Evolutionary conservation across 2,329 filamentous ascomycete genomes (phyloP), one percentile per base, ranked within the genome.

Genomic region (Beauveria caledonica): DNA sequence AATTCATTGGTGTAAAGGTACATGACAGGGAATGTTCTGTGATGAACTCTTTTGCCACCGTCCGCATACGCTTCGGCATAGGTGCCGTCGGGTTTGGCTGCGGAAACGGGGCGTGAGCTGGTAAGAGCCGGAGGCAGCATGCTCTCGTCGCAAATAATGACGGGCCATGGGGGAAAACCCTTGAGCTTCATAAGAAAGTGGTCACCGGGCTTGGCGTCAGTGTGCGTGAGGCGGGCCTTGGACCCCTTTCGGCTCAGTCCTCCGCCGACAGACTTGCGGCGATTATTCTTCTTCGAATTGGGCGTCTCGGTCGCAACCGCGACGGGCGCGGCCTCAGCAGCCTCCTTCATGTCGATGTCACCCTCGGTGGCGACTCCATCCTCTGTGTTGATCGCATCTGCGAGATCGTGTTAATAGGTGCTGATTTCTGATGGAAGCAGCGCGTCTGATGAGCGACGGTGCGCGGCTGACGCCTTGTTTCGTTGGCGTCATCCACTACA

Each of bases 1-100:
- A 99, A 97, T 80, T 97, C 93, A 69, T 97, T 97, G 42, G 92
- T 96, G 64, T 85, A 81, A 55, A 97, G 78, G 72, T 96, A 97
- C 93, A 97, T 97, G 70, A 97, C 86, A 5, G 93, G 90, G 72
- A 92, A 97, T 33, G 89, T 92, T 64, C 93, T 85, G 74, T 97
- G 92, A 63, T 87, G 84, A 46, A 84, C 86, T 66, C 92, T 89
- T 78, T 94, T 94, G 68, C 90, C 93, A 63, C 89, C 92, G 68
- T 96, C 92, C 45, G 86, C 85, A 70, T 90, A 97, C 65, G 93
- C 89, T 62, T 92, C 90, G 58, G 90, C 86, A 73, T 94, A 96
- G 45, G 88, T 89, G 61, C 93, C 93, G 73, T 97, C 93, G 23
- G 84, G 77, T 62, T 89, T 86, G 67, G 85, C 86, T 23, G 93